Conservation (phyloP, 176 grass and related monocot genomes). For the Carex pumila region DNA sequence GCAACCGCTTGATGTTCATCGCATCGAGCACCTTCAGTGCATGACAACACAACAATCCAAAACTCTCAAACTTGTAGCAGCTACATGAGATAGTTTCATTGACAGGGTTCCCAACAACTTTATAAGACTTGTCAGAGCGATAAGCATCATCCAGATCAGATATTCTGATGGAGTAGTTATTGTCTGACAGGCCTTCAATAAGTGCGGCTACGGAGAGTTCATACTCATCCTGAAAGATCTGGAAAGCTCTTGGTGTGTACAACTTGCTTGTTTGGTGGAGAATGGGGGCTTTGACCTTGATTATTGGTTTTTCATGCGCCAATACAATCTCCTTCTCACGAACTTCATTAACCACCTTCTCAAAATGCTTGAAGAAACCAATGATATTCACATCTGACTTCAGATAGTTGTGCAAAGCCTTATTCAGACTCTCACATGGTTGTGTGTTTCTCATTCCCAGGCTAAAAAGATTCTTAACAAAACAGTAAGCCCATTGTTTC, state of each 20-base stretch:
- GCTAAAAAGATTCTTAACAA: neutral
- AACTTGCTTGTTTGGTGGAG: neutral
- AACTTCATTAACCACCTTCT: neutral
- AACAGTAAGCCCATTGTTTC: neutral
- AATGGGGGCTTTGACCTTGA: neutral
- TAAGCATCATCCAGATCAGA: neutral
- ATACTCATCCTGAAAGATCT: neutral
- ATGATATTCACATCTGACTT: neutral
- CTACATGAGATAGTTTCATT: neutral
- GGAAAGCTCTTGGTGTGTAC: neutral
- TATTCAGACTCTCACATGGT: slow-evolving; percentile 2
- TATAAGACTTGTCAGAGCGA: neutral
- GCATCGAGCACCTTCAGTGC: neutral
- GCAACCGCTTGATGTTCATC: neutral
- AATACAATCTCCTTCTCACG: neutral
- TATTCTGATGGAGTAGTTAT: neutral
- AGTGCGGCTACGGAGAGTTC: neutral
- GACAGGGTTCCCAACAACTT: neutral
- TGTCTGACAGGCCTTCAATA: neutral
- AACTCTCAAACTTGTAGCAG: neutral
- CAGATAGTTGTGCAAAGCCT: neutral
- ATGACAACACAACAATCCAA: neutral
- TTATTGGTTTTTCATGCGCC: neutral
- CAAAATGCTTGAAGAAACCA: neutral
- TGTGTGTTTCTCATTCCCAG: neutral